phyloP scores from a whole-genome alignment of 345 rosid genomes.

The Arabidopsis arenosa region DNA sequence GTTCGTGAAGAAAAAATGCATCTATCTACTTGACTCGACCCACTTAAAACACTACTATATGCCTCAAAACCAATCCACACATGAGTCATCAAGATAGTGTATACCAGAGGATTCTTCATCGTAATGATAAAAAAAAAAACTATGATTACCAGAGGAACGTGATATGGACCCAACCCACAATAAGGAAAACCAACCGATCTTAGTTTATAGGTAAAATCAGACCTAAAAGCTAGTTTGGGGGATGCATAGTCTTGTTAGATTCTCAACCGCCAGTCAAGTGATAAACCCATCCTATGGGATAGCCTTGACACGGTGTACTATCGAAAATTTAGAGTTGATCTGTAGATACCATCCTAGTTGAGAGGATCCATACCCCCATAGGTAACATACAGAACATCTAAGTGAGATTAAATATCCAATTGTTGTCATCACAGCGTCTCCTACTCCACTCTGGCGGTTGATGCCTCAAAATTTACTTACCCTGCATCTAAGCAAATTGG shows the following conservation, averaged over 20 bases:
- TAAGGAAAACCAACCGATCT: neutral
- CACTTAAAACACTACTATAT: slow-evolving; percentile 14
- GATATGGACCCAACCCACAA: slow-evolving; percentile 7
- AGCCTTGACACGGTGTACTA: neutral
- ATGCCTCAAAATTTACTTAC: slow-evolving; percentile 13
- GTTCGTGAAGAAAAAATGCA: neutral
- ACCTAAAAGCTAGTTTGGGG: slow-evolving; percentile 15
- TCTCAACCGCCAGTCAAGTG: neutral
- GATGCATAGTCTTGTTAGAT: slow-evolving; percentile 13
- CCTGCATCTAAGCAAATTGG: neutral
- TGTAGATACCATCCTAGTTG: neutral
- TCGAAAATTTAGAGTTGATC: neutral
- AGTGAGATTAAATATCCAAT: no score
- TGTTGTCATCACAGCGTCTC: no score
- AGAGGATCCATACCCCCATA: slow-evolving; percentile 7
- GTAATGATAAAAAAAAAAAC: neutral
- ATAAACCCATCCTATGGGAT: slow-evolving; percentile 9
- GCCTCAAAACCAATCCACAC: neutral
- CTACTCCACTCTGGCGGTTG: no score
- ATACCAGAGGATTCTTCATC: slow-evolving; percentile 7
- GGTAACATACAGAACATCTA: no score
- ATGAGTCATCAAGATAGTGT: slow-evolving; percentile 5
- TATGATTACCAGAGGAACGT: neutral
- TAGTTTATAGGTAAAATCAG: neutral
- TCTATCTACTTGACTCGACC: slow-evolving; percentile 1